Evolutionary conservation across 768 basidiomycete species (phyloP), one percentile per base, ranked within the genome.

Genomic region (Lanmaoa pseudosensibilis): DNA sequence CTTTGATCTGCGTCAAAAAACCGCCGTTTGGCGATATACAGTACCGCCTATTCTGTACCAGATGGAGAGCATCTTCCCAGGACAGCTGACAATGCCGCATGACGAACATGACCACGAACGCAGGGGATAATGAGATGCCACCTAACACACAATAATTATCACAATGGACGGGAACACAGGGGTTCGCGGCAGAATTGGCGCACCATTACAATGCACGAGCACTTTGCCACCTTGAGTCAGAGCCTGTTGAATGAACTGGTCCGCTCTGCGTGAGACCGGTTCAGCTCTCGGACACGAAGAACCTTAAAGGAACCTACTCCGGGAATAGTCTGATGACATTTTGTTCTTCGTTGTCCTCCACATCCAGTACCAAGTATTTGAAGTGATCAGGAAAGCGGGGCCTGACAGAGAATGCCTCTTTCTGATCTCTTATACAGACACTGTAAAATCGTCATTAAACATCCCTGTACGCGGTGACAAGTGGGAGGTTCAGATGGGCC

Each of bases 1-100:
- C 91, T 82, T 96, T 95, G 68, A 96, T 88, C 70, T 96, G 94
- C 11, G 90, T 91, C 64, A 95, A 70, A 73, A 97, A 97, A 4
- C 92, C 94, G 15, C 88, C 86, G 64, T 96, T 94, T 12, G 93
- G 94, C 1, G 91, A 92, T 59, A 95, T 94, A 71, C 94, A 97
- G 65, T 96, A 97, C 44, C 94, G 82, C 46, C 93, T 80, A 61
- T 94, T 94, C 71, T 94, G 92, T 4, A 94, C 92, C 66, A 90
- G 74, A 65, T 92, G 91, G 46, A 94, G 77, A 0, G 92, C 92
- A 53, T 94, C 91, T 75, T 94, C 92, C 88, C 89, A 94, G 38
- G 85, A 85, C 30, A 93, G 74, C 30, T 84, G 83, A 69, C 85
- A 85, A 64, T 88, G 83, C 56, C 90, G 87, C 92, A 94, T 94